Evolutionary conservation across 257 asterid genomes (phyloP), one percentile per base, ranked within the genome.

Genomic region (Haberlea rhodopensis): DNA sequence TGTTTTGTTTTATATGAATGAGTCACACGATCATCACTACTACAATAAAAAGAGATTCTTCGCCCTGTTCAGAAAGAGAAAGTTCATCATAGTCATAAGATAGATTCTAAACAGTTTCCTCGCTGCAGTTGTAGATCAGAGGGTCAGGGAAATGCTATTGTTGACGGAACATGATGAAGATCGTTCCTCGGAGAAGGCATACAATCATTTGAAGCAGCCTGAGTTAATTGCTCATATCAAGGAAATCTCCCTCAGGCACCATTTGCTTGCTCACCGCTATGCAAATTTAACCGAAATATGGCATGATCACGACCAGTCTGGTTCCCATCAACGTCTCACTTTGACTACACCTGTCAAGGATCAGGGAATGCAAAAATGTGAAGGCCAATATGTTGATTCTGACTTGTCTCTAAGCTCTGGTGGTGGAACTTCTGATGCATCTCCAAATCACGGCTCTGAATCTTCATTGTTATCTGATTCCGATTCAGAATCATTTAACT

Each of bases 381-480:
- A 75, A 19, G 77, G 57, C 45, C 76, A 74, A 69, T 72, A 62
- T 45, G 74, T 71, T 63, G 55, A 60, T 61, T 71, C 73, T 63
- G 81, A 79, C 60, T 60, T 71, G 25, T 76, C 82, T 58, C 73
- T 70, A 57, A 82, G 85, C 81, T 81, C 89, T 25, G 84, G 84
- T 26, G 78, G 86, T 63, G 85, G 83, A 58, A 78, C 69, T 65
- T 90, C 82, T 1, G 82, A 74, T 32, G 57, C 56, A 25, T 84
- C 90, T 45, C 83, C 75, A 46, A 71, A 76, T 34, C 85, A 65
- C 65, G 82, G 77, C 66, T 85, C 85, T 40, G 79, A 82, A 54
- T 84, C 76, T 64, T 80, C 87, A 29, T 19, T 64, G 26, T 18
- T 76, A 65, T 81, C 94, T 2, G 96, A 88, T 76, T 88, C 90